Evolutionary conservation across 1,139 yeast genomes (phyloP).

Genomic region (Hemisphaericaspora lyxosophila): DNA sequence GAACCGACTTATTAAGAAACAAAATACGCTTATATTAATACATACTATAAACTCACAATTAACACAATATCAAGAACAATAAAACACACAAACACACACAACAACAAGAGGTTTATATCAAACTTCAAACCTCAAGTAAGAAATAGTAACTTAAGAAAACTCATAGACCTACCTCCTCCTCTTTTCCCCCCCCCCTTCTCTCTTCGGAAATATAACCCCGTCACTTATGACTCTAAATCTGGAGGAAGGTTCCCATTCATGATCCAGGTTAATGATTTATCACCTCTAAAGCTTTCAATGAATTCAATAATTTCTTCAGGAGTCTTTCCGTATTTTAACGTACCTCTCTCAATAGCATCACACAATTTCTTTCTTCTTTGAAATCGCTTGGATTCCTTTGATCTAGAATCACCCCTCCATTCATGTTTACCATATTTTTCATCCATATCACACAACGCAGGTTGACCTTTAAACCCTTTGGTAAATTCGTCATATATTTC

Average conservation of each 20-base stretch:
- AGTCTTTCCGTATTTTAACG: constrained; percentile 40
- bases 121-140: too few species aligned
- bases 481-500: constrained; percentile 50
- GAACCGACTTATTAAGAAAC: not conserved
- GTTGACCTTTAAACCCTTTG: constrained; percentile 48
- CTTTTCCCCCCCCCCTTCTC: too few species aligned
- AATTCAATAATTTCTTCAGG: constrained; percentile 45
- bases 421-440: constrained; percentile 45
- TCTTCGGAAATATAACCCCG: not conserved
- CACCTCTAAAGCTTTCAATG: constrained; percentile 46
- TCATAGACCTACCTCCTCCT: too few species aligned
- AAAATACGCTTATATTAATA: not conserved
- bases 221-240: constrained; percentile 23
- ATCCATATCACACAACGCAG: constrained; percentile 46
- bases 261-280: constrained; percentile 48
- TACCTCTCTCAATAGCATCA: constrained; percentile 46
- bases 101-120: not conserved
- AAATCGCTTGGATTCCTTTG: constrained; percentile 47
- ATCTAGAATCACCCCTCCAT: constrained; percentile 50
- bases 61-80: too few species aligned
- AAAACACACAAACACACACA: not conserved
- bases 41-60: not conserved
- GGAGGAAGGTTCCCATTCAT: constrained; percentile 50
- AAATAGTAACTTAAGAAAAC: too few species aligned
- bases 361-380: constrained; percentile 48